Conservation (phyloP, 192 early-diverging fungal species). For the Coemansia furcata region DNA sequence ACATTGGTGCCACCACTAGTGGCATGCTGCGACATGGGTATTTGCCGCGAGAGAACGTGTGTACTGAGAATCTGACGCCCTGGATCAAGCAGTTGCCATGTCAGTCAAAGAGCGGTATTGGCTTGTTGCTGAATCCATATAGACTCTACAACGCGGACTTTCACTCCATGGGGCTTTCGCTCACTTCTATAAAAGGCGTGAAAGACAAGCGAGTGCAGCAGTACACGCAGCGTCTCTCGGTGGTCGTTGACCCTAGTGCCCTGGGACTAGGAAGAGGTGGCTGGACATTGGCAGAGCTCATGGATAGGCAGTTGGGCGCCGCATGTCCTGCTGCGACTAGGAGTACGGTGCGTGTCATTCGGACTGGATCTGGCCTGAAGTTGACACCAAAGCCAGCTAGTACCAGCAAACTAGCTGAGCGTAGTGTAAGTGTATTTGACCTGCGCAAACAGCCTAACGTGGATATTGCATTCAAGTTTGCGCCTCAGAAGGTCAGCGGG, state of each 20-base stretch:
- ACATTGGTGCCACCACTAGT: neutral
- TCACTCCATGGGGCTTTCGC: constrained; percentile 83
- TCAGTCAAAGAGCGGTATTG: constrained; percentile 86
- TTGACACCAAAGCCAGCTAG: constrained; percentile 17
- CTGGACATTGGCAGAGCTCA: constrained; percentile 51
- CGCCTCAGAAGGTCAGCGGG: neutral
- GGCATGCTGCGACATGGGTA: constrained; percentile 65
- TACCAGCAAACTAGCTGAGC: constrained; percentile 2
- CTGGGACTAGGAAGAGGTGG: constrained; percentile 29
- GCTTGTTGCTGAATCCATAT: constrained; percentile 85
- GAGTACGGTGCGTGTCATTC: constrained; percentile 42
- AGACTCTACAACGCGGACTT: constrained; percentile 87
- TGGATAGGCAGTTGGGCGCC: constrained; percentile 46
- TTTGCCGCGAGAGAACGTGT: constrained; percentile 90
- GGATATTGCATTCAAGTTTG: constrained; percentile 14
- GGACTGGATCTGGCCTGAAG: constrained; percentile 7
- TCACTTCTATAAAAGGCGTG: constrained; percentile 57
- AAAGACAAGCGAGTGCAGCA: constrained; percentile 58
- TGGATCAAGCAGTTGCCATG: constrained; percentile 97
- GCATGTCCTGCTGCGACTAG: constrained; percentile 55
- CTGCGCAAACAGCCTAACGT: constrained; percentile 13
- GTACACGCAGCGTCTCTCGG: constrained; percentile 72
- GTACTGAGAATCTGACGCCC: constrained; percentile 97
- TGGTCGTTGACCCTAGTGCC: constrained; percentile 71
- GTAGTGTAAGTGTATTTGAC: constrained; percentile 21